phyloP scores from a whole-genome alignment of 495 filamentous ascomycete genomes.

The Astrothelium subdiscretum region DNA sequence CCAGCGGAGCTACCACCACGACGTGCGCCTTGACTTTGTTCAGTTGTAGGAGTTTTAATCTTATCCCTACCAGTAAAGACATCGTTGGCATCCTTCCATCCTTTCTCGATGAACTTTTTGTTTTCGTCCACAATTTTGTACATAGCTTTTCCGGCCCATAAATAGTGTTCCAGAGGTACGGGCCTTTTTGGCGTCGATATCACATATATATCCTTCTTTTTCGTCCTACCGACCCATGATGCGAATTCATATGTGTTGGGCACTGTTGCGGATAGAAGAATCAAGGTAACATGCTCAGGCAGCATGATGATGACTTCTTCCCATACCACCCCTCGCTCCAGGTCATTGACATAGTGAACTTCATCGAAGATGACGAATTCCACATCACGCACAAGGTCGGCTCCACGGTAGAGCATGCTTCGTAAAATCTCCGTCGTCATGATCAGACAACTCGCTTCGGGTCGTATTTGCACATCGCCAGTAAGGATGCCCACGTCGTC shows the following conservation, averaged over 20 bases:
- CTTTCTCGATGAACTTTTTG: constrained; percentile 77
- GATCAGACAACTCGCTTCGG: constrained; percentile 94
- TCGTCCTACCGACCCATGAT: constrained; percentile 95
- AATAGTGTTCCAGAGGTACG: constrained; percentile 87
- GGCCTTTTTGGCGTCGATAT: constrained; percentile 95
- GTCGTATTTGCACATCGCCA: constrained; percentile 95
- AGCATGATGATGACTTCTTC: constrained; percentile 99
- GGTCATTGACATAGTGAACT: constrained; percentile 96
- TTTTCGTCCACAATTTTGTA: constrained; percentile 88
- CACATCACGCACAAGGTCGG: constrained; percentile 91
- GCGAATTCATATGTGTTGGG: constrained; percentile 97
- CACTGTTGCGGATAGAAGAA: constrained; percentile 89
- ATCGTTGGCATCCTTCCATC: constrained; percentile 90
- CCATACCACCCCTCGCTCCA: constrained; percentile 96
- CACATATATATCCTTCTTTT: constrained; percentile 98
- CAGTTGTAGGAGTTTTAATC: constrained; percentile 26
- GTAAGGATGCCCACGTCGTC: constrained; percentile 95
- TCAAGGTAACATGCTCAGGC: constrained; percentile 89
- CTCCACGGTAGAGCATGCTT: constrained; percentile 96
- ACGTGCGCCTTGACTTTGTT: constrained; percentile 18
- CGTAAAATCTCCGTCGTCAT: constrained; percentile 98
- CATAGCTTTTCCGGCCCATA: constrained; percentile 88
- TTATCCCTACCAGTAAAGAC: constrained; percentile 75
- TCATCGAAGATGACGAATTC: constrained; percentile 99
- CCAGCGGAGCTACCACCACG: constrained; percentile 10